phyloP scores from a whole-genome alignment of 1,139 yeast species.

The Suhomyces choctaworum region DNA sequence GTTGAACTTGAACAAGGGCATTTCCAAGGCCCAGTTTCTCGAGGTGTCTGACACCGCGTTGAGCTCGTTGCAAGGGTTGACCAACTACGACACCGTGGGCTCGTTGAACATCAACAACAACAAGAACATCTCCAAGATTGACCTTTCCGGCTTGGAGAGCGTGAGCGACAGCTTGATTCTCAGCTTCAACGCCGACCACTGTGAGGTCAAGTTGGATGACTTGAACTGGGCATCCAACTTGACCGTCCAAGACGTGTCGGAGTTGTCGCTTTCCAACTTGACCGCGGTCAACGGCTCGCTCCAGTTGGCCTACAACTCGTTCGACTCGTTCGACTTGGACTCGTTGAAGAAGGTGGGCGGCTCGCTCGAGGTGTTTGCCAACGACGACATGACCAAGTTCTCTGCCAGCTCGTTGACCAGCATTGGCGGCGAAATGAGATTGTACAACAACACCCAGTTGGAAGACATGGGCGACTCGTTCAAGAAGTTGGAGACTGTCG shows the following conservation, averaged over 20 bases:
- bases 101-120: constrained; percentile 47
- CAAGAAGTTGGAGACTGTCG: constrained; percentile 32
- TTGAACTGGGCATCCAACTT: constrained; percentile 47
- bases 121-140: constrained; percentile 42
- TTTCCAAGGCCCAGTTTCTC: constrained; percentile 35
- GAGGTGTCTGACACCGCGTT: constrained; percentile 48
- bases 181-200: constrained; percentile 46
- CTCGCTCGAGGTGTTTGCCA: constrained; percentile 44
- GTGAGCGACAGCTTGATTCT: constrained; percentile 41
- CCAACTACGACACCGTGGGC: constrained; percentile 34
- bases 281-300: constrained; percentile 45
- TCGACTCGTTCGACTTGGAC: constrained; percentile 34
- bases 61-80: constrained; percentile 38
- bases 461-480: constrained; percentile 35
- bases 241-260: constrained; percentile 44
- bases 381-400: constrained; percentile 40
- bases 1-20: constrained; percentile 40
- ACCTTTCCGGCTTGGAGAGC: constrained; percentile 35
- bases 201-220: constrained; percentile 38
- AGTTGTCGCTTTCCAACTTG: constrained; percentile 35
- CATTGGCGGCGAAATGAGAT: constrained; percentile 46
- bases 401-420: constrained; percentile 31
- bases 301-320: constrained; percentile 42
- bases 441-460: constrained; percentile 46
- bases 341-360: constrained; percentile 39